Conservation (phyloP, 139 green algal species). For the Bryopsis sp. region DNA sequence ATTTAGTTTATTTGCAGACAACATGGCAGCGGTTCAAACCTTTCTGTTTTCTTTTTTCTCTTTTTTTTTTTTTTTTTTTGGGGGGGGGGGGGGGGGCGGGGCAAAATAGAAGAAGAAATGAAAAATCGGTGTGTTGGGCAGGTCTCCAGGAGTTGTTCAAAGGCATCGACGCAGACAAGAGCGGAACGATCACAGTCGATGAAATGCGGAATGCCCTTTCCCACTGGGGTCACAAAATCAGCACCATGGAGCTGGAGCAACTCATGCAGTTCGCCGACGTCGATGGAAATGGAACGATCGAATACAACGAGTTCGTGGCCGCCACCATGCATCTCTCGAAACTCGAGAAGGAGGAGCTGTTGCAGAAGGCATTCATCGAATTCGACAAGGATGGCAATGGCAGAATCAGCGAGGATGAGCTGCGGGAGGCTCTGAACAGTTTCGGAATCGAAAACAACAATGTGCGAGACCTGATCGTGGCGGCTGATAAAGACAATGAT, state of each 20-base stretch:
- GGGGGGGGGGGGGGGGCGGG: no score
- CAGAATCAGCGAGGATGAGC: neutral
- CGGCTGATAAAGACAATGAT: slow-evolving; percentile 71
- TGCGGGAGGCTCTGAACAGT: neutral
- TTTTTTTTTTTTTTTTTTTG: no score
- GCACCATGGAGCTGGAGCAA: slow-evolving; percentile 26
- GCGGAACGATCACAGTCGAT: slow-evolving; percentile 65
- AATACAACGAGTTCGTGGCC: slow-evolving; percentile 74
- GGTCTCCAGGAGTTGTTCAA: slow-evolving; percentile 68
- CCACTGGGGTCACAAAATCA: slow-evolving; percentile 59
- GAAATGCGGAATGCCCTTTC: slow-evolving; percentile 60
- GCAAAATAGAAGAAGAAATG: no score
- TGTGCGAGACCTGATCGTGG: slow-evolving; percentile 58
- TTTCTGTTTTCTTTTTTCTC: no score
- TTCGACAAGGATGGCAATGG: slow-evolving; percentile 15
- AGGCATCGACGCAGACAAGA: slow-evolving; percentile 62
- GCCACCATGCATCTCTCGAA: slow-evolving; percentile 52
- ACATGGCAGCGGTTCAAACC: no score
- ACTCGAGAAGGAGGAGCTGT: slow-evolving; percentile 76
- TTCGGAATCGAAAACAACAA: slow-evolving; percentile 27
- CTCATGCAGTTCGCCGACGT: slow-evolving; percentile 77
- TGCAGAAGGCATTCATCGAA: slow-evolving; percentile 50
- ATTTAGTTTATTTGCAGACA: no score
- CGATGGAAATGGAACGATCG: slow-evolving; percentile 74
- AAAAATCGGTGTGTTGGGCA: no score